Conservation (phyloP, 805 yeast genomes). For the Candida sakaeoensis region DNA sequence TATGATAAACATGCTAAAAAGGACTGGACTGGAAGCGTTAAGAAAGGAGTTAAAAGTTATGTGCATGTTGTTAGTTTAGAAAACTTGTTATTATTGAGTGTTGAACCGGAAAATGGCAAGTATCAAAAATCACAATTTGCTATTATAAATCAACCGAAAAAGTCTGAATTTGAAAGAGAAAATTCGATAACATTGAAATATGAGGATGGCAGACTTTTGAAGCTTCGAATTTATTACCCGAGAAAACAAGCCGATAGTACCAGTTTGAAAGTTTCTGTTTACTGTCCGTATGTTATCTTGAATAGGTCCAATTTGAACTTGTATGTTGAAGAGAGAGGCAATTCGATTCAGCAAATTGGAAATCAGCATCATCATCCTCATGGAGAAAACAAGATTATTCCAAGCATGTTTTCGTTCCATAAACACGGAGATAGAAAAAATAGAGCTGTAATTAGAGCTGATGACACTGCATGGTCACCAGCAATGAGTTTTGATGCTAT, state of each 20-base stretch:
- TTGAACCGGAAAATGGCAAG: conserved; percentile 60
- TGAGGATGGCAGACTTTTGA: conserved; percentile 64
- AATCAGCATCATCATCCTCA: conserved; percentile 20
- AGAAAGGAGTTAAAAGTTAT: conserved; percentile 63
- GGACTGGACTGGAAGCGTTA: conserved; percentile 62
- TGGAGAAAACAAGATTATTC: conserved; percentile 26
- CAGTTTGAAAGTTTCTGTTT: conserved; percentile 65
- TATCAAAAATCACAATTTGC: conserved; percentile 69
- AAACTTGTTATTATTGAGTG: conserved; percentile 67
- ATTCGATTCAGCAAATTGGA: conserved; percentile 47
- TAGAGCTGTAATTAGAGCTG: conserved; percentile 63
- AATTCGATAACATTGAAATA: conserved; percentile 46
- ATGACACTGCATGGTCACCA: conserved; percentile 66
- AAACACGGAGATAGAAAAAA: conserved; percentile 53
- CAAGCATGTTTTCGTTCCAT: conserved; percentile 84
- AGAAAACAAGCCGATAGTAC: conserved; percentile 48
- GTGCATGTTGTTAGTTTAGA: conserved; percentile 78
- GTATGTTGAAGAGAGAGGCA: conserved; percentile 54
- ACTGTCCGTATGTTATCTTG: conserved; percentile 78
- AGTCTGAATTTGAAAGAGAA: conserved; percentile 57
- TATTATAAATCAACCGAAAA: conserved; percentile 57
- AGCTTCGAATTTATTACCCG: conserved; percentile 61
- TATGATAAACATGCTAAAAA: conserved; percentile 69
- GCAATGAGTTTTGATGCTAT: conserved; percentile 85
- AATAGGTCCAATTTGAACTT: conserved; percentile 75